These are phyloP conservation scores for Stellera chamaejasme DNA, from an alignment of 345 rosid species.

Conservation along the genomic window DNA sequence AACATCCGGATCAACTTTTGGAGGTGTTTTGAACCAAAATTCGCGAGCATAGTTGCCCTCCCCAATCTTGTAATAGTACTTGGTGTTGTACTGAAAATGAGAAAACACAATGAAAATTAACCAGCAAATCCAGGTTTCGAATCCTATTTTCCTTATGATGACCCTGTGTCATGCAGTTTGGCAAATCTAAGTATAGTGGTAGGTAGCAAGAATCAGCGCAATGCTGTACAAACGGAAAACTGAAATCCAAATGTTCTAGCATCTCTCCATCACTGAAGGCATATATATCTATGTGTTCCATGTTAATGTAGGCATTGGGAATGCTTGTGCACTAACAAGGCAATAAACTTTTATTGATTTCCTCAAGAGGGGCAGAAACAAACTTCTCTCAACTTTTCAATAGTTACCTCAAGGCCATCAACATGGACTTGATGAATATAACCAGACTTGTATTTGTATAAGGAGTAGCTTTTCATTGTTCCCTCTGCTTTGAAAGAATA, in stretches of 20 bases:
- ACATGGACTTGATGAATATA: conserved; percentile 76
- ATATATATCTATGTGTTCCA: too few relatives aligned
- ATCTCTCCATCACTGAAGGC: too few relatives aligned
- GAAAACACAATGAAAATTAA: neutral
- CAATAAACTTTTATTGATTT: neutral
- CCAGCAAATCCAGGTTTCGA: neutral
- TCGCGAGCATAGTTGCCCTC: conserved; percentile 60
- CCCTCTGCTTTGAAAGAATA: conserved; percentile 59
- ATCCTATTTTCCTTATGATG: neutral
- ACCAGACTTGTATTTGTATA: conserved; percentile 74
- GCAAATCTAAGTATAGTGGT: neutral
- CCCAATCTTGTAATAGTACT: conserved; percentile 80
- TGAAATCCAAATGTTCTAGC: too few relatives aligned
- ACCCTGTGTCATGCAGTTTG: neutral
- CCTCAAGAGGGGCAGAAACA: too few relatives aligned
- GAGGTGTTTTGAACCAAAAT: conserved; percentile 92
- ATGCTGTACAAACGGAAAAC: too few relatives aligned
- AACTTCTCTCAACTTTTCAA: neutral
- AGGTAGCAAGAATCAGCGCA: too few relatives aligned
- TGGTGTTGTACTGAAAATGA: conserved; percentile 61
- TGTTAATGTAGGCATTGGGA: too few relatives aligned
- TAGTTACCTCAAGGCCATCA: conserved; percentile 68
- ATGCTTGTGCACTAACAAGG: neutral
- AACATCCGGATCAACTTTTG: conserved; percentile 63
- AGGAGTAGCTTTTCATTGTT: conserved; percentile 52